A percentile compares a stretch with the other conserved stretches of the same genome.
Evolutionary conservation across 2,329 filamentous ascomycete genomes (phyloP).

Genomic region (Aspergillus pseudoglaucus): DNA sequence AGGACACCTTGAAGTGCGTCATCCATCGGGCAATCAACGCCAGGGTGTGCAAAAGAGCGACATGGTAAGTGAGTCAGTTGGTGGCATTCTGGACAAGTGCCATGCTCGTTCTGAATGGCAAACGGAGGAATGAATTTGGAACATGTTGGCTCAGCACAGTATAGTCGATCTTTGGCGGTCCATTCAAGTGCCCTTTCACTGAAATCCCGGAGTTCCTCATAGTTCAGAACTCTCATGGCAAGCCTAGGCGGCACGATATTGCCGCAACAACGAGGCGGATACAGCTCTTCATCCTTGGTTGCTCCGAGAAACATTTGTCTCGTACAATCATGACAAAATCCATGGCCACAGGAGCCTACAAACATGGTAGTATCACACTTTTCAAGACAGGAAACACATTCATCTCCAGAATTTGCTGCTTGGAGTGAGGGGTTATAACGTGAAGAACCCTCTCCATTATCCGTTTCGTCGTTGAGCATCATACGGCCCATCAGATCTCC

Average conservation of each 20-base stretch:
- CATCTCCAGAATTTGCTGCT: not conserved
- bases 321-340: slow-evolving; percentile 4
- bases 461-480: not conserved
- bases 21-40: slow-evolving; percentile 12
- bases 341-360: slow-evolving; percentile 1
- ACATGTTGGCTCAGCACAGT: slow-evolving; percentile 14
- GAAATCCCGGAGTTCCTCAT: slow-evolving; percentile 9
- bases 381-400: slow-evolving; percentile 6
- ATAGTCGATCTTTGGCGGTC: slow-evolving; percentile 8
- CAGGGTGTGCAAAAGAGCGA: slow-evolving; percentile 10
- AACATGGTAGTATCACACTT: not conserved
- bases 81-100: slow-evolving; percentile 9
- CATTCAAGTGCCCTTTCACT: slow-evolving; percentile 10
- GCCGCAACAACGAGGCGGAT: slow-evolving; percentile 13
- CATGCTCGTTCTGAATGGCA: slow-evolving; percentile 5
- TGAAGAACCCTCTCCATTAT: not conserved
- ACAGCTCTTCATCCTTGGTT: slow-evolving; percentile 12
- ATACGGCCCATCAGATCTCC: not conserved
- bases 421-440: not conserved
- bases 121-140: slow-evolving; percentile 14
- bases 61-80: slow-evolving; percentile 12
- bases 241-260: slow-evolving; percentile 3
- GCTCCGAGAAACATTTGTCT: slow-evolving; percentile 9
- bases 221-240: slow-evolving; percentile 3
- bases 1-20: slow-evolving; percentile 5